Evolutionary conservation across 2,329 filamentous ascomycete species (phyloP), one percentile per base, ranked within the genome.

Genomic region (Biscogniauxia sp.): DNA sequence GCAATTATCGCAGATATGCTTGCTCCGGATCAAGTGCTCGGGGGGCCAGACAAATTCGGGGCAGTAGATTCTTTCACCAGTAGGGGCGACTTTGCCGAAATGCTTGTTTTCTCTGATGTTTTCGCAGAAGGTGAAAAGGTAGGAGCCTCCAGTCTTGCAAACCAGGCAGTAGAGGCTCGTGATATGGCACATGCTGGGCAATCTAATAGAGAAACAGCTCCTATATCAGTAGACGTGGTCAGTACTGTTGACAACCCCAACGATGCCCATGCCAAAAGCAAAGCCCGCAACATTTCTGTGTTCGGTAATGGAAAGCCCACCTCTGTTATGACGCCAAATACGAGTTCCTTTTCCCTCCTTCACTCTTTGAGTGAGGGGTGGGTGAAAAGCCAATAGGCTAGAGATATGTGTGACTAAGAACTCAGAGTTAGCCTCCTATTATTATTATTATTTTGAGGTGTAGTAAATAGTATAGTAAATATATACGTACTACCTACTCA

Each of bases 1-100:
- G 54, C 64, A 69, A 3, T 59, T 20, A 15, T 69, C 67, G 54
- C 66, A 68, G 17, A 65, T 23, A 5, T 62, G 59, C 9, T 32
- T 11, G 19, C 20, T 51, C 19, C 25, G 57, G 20, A 49, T 61
- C 37, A 9, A 17, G 11, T 17, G 52, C 19, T 49, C 41, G 3
- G 60, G 55, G 1, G 68, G 66, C 68, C 66, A 68, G 37, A 54
- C 28, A 11, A 68, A 17, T 0, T 62, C 32, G 2, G 60, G 54
- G 28, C 63, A 68, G 53, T 62, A 57, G 37, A 61, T 54, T 9
- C 61, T 60, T 23, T 55, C 20, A 15, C 25, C 53, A 23, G 32
- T 45, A 2, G 45, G 28, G 45, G 23, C 23, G 1, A 3, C 52
- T 37, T 25, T 28, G 19, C 7, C 32, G 23, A 20, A 28, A 11